Percentiles rank a stretch among this genome's conserved stretches.
phyloP scores from a whole-genome alignment of 2,329 filamentous ascomycete species.

The Epichloe bromicola region DNA sequence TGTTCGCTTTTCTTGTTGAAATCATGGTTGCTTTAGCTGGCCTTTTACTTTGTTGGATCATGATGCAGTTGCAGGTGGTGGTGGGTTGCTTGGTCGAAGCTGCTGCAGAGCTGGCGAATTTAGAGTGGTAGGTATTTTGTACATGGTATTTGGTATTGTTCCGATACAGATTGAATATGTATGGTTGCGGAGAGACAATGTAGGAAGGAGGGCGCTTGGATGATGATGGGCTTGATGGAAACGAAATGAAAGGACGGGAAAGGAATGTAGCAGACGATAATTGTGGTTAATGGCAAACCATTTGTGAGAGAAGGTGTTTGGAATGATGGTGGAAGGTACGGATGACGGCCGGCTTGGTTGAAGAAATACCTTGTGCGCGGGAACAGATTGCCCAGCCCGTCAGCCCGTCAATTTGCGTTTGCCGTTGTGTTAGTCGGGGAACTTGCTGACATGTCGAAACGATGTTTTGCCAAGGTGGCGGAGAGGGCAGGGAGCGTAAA shows the following conservation, averaged over 20 bases:
- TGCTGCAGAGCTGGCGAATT: background rate
- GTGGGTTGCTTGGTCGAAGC: background rate
- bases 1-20: conserved; percentile 6
- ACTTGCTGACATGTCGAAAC: background rate
- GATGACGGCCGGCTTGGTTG: background rate
- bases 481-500: background rate
- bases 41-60: background rate
- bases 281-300: conserved; percentile 6
- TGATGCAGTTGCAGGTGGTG: background rate
- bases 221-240: background rate
- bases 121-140: background rate
- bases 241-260: background rate
- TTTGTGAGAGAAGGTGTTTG: conserved; percentile 1
- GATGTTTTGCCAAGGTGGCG: too few relatives aligned
- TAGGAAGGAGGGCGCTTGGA: too few relatives aligned
- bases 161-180: too few relatives aligned
- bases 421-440: background rate
- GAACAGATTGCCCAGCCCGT: background rate
- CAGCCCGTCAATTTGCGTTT: background rate
- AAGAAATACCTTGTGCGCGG: background rate
- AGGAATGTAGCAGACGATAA: background rate
- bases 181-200: too few relatives aligned
- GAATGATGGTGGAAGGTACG: background rate
- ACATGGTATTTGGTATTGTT: too few relatives aligned
- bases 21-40: background rate